Conservation (phyloP, 2,329 filamentous ascomycete species). For the Penicillium sp. region DNA sequence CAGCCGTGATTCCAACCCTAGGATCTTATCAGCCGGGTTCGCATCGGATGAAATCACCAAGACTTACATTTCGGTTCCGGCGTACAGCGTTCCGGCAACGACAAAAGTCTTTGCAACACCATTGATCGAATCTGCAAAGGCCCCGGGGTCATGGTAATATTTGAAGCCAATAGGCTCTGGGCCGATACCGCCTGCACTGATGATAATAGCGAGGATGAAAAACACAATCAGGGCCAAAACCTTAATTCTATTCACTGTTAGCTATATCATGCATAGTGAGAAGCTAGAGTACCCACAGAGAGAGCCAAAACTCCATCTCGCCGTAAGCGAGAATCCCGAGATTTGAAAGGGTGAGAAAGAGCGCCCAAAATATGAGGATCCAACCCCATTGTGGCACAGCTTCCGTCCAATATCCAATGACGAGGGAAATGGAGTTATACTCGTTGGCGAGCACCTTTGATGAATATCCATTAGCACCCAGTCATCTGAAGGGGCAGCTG, state of each 20-base stretch:
- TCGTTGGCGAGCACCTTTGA: conserved; percentile 45
- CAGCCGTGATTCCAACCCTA: conserved; percentile 43
- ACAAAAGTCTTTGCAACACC: conserved; percentile 42
- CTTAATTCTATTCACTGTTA: conserved; percentile 33
- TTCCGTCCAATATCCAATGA: conserved; percentile 52
- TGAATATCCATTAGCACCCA: neutral
- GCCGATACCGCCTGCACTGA: conserved; percentile 39
- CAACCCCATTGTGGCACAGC: conserved; percentile 51
- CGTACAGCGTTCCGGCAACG: conserved; percentile 39
- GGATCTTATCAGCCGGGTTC: conserved; percentile 9
- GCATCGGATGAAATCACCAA: neutral
- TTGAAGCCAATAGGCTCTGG: conserved; percentile 38
- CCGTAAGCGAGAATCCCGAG: conserved; percentile 54
- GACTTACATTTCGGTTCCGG: conserved; percentile 39
- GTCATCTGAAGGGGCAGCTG: neutral
- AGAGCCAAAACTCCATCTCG: conserved; percentile 57
- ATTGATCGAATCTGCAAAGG: conserved; percentile 41
- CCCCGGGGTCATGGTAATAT: conserved; percentile 43
- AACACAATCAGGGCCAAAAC: conserved; percentile 36
- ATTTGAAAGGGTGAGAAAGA: conserved; percentile 49
- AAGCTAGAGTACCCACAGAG: conserved; percentile 33
- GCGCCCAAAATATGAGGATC: conserved; percentile 52
- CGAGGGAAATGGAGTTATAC: conserved; percentile 52
- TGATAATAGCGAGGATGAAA: conserved; percentile 39
- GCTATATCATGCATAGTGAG: neutral